phyloP scores from a whole-genome alignment of 1,284 basidiomycete species.

The Heterobasidion parviporum region DNA sequence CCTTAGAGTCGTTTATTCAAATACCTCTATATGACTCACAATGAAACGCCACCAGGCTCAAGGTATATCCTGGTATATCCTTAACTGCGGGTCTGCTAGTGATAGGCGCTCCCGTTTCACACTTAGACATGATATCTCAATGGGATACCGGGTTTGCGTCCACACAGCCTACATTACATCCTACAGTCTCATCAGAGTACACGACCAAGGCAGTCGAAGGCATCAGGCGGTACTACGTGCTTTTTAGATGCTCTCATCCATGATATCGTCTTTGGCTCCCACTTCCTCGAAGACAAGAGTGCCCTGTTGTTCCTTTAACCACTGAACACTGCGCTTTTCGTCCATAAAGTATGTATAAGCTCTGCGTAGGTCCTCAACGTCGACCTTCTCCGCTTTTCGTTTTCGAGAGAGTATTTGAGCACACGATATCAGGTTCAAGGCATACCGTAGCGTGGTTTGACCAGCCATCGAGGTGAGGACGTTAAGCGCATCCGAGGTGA shows the following conservation, averaged over 20 bases:
- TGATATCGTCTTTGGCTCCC: slow-evolving; percentile 21
- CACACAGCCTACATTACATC: background rate
- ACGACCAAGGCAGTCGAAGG: background rate
- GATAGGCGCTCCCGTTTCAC: too few species aligned
- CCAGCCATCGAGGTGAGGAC: slow-evolving; percentile 82
- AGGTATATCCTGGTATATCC: too few species aligned
- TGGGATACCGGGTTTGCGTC: too few species aligned
- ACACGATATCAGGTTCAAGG: slow-evolving; percentile 89
- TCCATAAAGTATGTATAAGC: slow-evolving; percentile 93
- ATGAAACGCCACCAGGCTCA: too few species aligned
- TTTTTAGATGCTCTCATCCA: slow-evolving; percentile 23
- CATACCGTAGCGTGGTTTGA: slow-evolving; percentile 84
- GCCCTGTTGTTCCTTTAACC: slow-evolving; percentile 83
- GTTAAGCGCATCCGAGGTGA: slow-evolving; percentile 66
- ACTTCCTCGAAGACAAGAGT: slow-evolving; percentile 67
- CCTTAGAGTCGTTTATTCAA: too few species aligned
- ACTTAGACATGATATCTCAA: too few species aligned
- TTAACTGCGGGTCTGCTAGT: too few species aligned
- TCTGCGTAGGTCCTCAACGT: slow-evolving; percentile 76
- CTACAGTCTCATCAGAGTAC: background rate
- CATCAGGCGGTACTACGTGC: background rate
- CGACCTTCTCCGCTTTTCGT: slow-evolving; percentile 70
- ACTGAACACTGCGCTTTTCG: slow-evolving; percentile 90
- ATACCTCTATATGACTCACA: too few species aligned
- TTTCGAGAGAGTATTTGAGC: slow-evolving; percentile 79